Evolutionary conservation across 2,329 filamentous ascomycete genomes (phyloP), one percentile per base, ranked within the genome.

Genomic region (Amauroascus niger): DNA sequence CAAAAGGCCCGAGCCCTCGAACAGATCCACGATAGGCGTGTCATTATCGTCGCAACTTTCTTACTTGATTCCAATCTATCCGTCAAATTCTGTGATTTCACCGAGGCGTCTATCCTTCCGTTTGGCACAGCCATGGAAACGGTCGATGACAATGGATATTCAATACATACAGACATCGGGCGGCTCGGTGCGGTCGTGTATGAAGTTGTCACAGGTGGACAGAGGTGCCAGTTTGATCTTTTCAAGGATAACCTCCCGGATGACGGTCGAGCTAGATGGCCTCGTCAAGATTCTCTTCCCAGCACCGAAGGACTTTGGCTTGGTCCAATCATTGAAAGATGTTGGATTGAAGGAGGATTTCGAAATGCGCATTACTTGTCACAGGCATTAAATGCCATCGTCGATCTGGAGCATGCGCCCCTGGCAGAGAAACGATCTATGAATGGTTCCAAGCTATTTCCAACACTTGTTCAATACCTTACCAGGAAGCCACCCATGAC

Each of bases 171-270:
- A 13, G 64, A 69, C 54, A 63, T 69, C 45, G 63, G 62, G 2
- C 60, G 61, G 18, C 59, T 68, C 18, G 65, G 64, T 6, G 56
- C 61, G 22, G 64, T 67, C 13, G 63, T 67, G 32, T 68, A 63
- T 49, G 60, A 66, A 54, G 55, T 67, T 16, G 47, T 62, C 3
- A 62, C 62, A n/a, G n/a, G n/a, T 14, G 58, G 58, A 9, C 37
- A 54, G 3, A 53, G 53, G 13, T 65, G 57, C 53, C 56, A 61
- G 28, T 62, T 65, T 43, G 61, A 65, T 52, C 47, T 67, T 8
- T 60, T 56, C 35, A 54, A 62, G 49, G 45, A 62, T 33, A 40
- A 47, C 30, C 33, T 56, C 43, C 35, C 53, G 40, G 52, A 44
- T 0, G 53, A 55, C 47, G 53, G 56, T 32, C 48, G 43, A 28